Percentiles rank a stretch among this genome's conserved stretches.
phyloP scores from a whole-genome alignment of 163 green algal genomes.

The Chlamydomonas reinhardtii region DNA sequence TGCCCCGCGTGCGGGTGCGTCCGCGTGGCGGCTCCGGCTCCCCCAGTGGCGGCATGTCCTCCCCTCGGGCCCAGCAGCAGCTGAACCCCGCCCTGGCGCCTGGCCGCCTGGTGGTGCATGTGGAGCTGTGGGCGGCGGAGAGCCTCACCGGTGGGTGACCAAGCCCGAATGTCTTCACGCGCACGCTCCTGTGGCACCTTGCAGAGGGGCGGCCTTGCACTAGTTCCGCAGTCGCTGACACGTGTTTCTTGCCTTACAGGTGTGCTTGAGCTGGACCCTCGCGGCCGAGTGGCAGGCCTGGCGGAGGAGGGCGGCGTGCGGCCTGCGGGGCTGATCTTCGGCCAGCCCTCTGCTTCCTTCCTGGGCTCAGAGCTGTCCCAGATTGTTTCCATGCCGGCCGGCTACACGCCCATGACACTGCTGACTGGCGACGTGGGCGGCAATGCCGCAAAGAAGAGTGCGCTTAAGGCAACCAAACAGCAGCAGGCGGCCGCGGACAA shows the following conservation, averaged over 20 bases:
- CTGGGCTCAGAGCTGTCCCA: neutral
- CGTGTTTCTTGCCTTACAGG: too few relatives aligned
- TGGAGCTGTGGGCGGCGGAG: neutral
- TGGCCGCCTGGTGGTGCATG: neutral
- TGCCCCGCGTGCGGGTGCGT: neutral
- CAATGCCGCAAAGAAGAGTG: neutral
- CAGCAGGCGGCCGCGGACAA: neutral
- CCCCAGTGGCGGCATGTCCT: too few relatives aligned
- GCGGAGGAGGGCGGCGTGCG: neutral
- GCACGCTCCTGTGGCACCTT: too few relatives aligned
- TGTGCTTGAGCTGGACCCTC: neutral
- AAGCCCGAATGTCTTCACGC: too few relatives aligned
- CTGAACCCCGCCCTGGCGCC: neutral
- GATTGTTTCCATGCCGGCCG: neutral
- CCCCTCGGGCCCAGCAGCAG: too few relatives aligned
- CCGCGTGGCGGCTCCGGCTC: too few relatives aligned
- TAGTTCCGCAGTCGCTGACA: too few relatives aligned
- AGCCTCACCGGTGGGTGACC: neutral
- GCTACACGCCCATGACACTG: neutral
- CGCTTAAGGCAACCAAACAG: neutral
- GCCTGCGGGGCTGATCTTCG: neutral
- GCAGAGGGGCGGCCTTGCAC: too few relatives aligned
- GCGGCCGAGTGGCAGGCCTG: neutral
- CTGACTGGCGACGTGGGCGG: neutral
- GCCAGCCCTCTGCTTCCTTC: neutral